Evolutionary conservation across 2,329 filamentous ascomycete species (phyloP).

Genomic region (Ophiostoma quercus): DNA sequence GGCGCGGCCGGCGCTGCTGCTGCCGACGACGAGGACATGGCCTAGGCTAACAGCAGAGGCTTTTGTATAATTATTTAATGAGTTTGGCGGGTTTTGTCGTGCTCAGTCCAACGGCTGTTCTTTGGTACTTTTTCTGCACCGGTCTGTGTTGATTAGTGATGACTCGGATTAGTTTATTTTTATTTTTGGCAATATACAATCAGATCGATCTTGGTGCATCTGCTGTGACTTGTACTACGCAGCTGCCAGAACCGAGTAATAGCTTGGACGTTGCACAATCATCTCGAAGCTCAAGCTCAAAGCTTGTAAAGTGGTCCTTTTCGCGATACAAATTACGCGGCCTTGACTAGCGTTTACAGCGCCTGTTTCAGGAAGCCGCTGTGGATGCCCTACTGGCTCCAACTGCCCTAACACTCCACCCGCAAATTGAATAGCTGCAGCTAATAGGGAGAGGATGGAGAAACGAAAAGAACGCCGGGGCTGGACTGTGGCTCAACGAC

Average conservation of each 20-base stretch:
- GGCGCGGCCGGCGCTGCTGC: neutral
- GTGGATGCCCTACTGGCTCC: neutral
- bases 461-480: neutral
- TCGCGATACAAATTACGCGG: neutral
- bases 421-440: neutral
- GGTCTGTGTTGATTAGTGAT: neutral
- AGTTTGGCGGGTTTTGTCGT: no score
- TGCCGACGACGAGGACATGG: conserved; percentile 21
- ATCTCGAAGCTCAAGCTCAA: neutral
- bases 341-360: neutral
- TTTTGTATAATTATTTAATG: neutral
- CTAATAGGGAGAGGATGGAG: neutral
- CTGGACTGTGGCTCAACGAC: neutral
- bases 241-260: neutral
- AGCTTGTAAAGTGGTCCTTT: conserved; percentile 9
- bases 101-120: no score
- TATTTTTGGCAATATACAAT: no score
- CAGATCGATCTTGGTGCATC: neutral
- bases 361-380: conserved; percentile 8
- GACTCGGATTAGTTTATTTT: neutral
- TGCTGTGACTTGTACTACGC: neutral
- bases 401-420: neutral
- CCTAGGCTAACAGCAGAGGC: neutral
- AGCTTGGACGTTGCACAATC: neutral
- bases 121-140: neutral